Conservation (phyloP, 73 alveolate genomes). For the Paramecium octaurelia region DNA sequence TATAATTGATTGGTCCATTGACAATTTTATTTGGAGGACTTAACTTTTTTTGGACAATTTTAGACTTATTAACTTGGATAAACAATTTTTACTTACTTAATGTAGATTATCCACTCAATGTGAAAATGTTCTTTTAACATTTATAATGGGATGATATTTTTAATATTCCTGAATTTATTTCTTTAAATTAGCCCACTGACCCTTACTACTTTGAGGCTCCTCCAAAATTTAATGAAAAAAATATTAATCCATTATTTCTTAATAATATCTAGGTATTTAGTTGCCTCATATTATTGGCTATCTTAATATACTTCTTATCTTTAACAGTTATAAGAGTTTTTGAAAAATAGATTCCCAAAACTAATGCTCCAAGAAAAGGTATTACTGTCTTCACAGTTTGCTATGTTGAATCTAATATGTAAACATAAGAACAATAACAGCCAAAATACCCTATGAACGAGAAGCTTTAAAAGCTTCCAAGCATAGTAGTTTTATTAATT, state of each 20-base stretch:
- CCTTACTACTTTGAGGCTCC: background rate
- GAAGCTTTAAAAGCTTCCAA: background rate
- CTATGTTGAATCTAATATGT: background rate
- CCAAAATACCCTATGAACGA: background rate
- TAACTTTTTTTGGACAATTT: background rate
- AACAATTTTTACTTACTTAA: background rate
- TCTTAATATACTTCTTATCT: background rate
- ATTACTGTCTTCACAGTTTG: background rate
- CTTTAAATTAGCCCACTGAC: background rate
- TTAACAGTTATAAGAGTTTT: background rate
- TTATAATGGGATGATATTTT: background rate
- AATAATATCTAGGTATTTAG: background rate
- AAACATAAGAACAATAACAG: background rate
- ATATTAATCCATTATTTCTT: background rate
- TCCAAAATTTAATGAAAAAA: background rate
- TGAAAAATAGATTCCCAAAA: background rate
- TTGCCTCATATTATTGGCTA: background rate
- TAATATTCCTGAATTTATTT: background rate
- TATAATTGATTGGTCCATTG: conserved; percentile 7
- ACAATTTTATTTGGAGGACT: background rate
- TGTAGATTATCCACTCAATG: background rate
- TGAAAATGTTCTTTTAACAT: background rate
- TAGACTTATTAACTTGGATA: background rate
- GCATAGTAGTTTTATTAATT: background rate
- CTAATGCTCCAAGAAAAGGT: background rate